These are phyloP conservation scores for Oxalis stricta DNA, from an alignment of 441 rosid genomes.

Conservation along the genomic window DNA sequence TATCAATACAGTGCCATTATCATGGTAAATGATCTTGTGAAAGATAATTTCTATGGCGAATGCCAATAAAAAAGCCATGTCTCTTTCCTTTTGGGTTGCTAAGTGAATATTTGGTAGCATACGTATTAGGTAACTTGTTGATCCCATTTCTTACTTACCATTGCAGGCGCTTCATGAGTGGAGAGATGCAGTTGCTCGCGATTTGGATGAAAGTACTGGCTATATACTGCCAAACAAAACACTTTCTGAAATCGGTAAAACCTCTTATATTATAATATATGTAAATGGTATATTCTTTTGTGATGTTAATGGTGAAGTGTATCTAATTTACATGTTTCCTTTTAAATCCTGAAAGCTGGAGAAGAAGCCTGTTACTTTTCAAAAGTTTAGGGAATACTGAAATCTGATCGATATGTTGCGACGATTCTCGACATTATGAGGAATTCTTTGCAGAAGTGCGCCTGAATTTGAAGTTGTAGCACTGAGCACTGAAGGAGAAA, in stretches of 20 bases:
- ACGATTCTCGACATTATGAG: conserved; percentile 46
- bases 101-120: too few species aligned
- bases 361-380: conserved; percentile 59
- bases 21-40: neutral
- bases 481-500: conserved; percentile 33
- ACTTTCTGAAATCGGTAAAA: conserved; percentile 71
- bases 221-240: conserved; percentile 75
- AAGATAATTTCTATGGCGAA: neutral
- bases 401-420: conserved; percentile 52
- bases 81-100: too few species aligned
- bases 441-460: conserved; percentile 56
- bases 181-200: conserved; percentile 79
- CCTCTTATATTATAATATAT: neutral
- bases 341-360: conserved; percentile 42
- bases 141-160: neutral
- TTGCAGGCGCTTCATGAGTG: conserved; percentile 73
- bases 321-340: conserved; percentile 7
- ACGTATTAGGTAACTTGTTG: neutral
- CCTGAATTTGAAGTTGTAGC: conserved; percentile 51
- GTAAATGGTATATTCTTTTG: neutral
- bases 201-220: conserved; percentile 90
- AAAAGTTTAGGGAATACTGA: conserved; percentile 45
- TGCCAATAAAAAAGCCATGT: neutral
- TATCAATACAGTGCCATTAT: neutral
- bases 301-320: conserved; percentile 4